These are phyloP conservation scores for Cytospora piceae DNA, from an alignment of 2,329 filamentous ascomycete genomes.

Conservation along the genomic window DNA sequence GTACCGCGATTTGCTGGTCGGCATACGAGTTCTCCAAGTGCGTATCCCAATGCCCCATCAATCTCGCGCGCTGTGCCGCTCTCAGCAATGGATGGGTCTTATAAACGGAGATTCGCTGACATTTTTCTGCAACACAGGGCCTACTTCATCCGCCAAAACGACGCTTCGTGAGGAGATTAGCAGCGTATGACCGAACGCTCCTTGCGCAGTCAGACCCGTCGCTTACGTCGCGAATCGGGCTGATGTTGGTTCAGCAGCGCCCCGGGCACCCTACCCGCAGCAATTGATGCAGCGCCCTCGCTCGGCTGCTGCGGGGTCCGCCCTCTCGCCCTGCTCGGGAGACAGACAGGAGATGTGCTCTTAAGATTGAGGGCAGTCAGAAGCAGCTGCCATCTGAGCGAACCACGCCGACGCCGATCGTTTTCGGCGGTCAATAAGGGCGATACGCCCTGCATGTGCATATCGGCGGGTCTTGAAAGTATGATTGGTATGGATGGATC, in stretches of 20 bases:
- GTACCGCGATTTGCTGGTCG: conserved; percentile 99
- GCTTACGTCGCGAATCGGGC: not conserved
- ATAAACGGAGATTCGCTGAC: conserved; percentile 27
- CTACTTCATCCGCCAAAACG: conserved; percentile 63
- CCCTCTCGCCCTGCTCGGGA: conserved; percentile 4
- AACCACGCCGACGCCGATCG: conserved; percentile 14
- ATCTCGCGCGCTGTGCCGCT: not conserved
- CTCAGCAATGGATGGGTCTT: not conserved
- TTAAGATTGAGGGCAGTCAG: not conserved
- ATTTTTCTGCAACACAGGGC: conserved; percentile 45
- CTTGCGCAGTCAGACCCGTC: conserved; percentile 31
- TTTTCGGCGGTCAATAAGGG: conserved; percentile 18
- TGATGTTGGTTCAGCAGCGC: conserved; percentile 23
- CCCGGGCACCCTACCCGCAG: conserved; percentile 2
- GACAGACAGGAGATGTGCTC: conserved; percentile 6
- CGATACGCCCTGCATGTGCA: conserved; percentile 9
- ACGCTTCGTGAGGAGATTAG: conserved; percentile 39
- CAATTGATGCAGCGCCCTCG: conserved; percentile 7
- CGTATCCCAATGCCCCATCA: conserved; percentile 38
- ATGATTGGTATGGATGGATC: conserved; percentile 19
- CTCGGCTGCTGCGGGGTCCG: conserved; percentile 10
- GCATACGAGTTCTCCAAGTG: conserved; percentile 72
- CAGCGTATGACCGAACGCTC: not conserved
- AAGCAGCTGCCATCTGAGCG: not conserved
- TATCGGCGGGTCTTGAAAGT: conserved; percentile 18